Conservation (phyloP, 2,329 filamentous ascomycete species). For the Lachnellula suecica region DNA sequence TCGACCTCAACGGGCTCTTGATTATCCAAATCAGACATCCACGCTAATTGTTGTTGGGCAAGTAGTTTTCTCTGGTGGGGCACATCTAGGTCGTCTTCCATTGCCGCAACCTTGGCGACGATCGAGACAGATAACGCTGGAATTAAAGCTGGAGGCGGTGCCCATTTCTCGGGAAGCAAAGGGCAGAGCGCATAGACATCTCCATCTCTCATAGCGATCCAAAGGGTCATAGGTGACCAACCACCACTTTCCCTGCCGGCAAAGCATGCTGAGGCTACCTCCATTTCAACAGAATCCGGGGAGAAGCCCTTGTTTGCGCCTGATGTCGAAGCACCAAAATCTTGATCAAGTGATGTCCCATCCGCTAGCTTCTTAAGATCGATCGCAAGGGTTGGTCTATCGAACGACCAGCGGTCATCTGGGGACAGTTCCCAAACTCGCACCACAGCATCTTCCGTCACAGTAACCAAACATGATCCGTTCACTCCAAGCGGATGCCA, state of each 20-base stretch:
- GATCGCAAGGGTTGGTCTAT: slow-evolving; percentile 77
- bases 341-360: slow-evolving; percentile 77
- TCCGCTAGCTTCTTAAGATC: slow-evolving; percentile 88
- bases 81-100: slow-evolving; percentile 58
- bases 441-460: slow-evolving; percentile 85
- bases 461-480: slow-evolving; percentile 79
- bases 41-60: slow-evolving; percentile 63
- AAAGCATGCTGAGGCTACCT: slow-evolving; percentile 88
- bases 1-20: slow-evolving; percentile 61
- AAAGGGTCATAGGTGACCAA: slow-evolving; percentile 95
- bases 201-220: slow-evolving; percentile 92
- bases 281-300: slow-evolving; percentile 88
- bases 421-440: slow-evolving; percentile 87
- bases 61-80: slow-evolving; percentile 54
- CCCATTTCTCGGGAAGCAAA: slow-evolving; percentile 83
- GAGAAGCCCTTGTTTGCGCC: slow-evolving; percentile 81
- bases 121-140: slow-evolving; percentile 82
- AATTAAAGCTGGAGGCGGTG: slow-evolving; percentile 71
- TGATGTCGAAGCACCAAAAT: slow-evolving; percentile 75
- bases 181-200: slow-evolving; percentile 94
- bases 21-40: slow-evolving; percentile 65
- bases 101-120: slow-evolving; percentile 67
- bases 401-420: slow-evolving; percentile 84
- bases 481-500: slow-evolving; percentile 92
- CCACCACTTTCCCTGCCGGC: slow-evolving; percentile 65